phyloP scores from a whole-genome alignment of 495 filamentous ascomycete species.

The Annulohypoxylon stygium region DNA sequence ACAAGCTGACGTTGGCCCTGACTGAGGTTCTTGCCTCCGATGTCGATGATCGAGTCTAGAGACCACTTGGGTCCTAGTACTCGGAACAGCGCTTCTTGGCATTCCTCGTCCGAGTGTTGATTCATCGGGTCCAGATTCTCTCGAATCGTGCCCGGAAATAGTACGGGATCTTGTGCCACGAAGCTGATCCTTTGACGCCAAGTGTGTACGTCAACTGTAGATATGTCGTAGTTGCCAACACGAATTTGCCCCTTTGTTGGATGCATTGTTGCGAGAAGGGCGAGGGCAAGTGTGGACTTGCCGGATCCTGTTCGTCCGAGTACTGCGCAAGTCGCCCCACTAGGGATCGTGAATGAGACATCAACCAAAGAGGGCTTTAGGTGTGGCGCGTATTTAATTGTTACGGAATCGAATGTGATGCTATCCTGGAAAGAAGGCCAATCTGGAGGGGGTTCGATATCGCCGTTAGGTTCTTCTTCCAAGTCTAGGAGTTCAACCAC shows the following conservation, averaged over 20 bases:
- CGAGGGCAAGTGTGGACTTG: conserved; percentile 70
- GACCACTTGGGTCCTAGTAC: conserved; percentile 60
- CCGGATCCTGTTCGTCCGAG: conserved; percentile 75
- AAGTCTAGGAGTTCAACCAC: conserved; percentile 81
- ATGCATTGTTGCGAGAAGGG: conserved; percentile 67
- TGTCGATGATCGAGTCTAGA: conserved; percentile 62
- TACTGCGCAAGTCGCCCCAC: conserved; percentile 76
- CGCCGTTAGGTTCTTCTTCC: conserved; percentile 77
- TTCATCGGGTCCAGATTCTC: conserved; percentile 68
- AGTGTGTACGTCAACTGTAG: conserved; percentile 63
- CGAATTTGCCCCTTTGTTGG: conserved; percentile 62
- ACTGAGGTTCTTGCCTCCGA: conserved; percentile 70
- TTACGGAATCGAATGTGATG: conserved; percentile 81
- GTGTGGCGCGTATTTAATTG: conserved; percentile 80
- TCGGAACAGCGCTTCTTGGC: conserved; percentile 59
- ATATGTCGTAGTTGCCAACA: conserved; percentile 67
- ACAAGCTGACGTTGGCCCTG: conserved; percentile 74
- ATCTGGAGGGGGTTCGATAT: conserved; percentile 73
- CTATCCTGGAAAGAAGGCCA: conserved; percentile 79
- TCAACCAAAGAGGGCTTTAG: conserved; percentile 75
- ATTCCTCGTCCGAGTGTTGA: conserved; percentile 61
- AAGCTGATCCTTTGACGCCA: conserved; percentile 70
- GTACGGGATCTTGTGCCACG: conserved; percentile 72
- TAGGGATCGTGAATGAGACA: conserved; percentile 76
- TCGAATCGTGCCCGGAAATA: conserved; percentile 68